phyloP scores from a whole-genome alignment of 495 filamentous ascomycete genomes.

The Hypoxylon fuscum region DNA sequence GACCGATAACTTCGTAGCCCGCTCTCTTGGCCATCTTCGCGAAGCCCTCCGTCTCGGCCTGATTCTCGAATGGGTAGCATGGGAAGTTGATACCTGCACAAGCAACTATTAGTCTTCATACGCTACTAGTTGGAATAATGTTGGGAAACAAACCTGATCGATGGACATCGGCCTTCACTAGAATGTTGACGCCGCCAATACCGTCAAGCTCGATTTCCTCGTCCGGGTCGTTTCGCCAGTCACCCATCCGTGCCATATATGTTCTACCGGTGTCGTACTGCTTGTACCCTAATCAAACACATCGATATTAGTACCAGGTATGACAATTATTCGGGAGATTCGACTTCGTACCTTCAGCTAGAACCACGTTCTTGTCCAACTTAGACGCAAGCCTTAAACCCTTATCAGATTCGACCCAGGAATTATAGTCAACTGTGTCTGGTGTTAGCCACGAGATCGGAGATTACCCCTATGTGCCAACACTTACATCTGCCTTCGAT shows the following conservation, averaged over 20 bases:
- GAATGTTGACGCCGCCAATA: constrained; percentile 95
- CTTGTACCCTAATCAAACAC: constrained; percentile 74
- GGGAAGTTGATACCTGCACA: constrained; percentile 96
- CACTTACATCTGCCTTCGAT: constrained; percentile 95
- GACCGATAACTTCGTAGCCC: constrained; percentile 88
- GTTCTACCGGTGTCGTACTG: constrained; percentile 89
- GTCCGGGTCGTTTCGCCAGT: constrained; percentile 91
- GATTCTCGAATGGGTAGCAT: constrained; percentile 96
- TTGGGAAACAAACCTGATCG: constrained; percentile 74
- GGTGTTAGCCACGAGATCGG: not conserved
- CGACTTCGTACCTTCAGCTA: constrained; percentile 76
- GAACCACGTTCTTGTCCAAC: constrained; percentile 78
- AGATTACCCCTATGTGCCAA: constrained; percentile 15
- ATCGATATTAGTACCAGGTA: constrained; percentile 14
- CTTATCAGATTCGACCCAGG: constrained; percentile 94
- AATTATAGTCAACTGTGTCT: constrained; percentile 91
- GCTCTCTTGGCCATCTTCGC: constrained; percentile 98
- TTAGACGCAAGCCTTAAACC: constrained; percentile 74
- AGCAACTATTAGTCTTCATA: constrained; percentile 13
- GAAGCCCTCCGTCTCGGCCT: constrained; percentile 98
- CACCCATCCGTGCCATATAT: constrained; percentile 86
- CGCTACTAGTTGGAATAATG: not conserved
- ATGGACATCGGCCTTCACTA: constrained; percentile 98
- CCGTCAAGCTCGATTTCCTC: constrained; percentile 91
- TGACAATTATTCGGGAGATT: not conserved